Evolutionary conservation across 2,329 filamentous ascomycete species (phyloP), one percentile per base, ranked within the genome.

Genomic region (Alternaria sp.): DNA sequence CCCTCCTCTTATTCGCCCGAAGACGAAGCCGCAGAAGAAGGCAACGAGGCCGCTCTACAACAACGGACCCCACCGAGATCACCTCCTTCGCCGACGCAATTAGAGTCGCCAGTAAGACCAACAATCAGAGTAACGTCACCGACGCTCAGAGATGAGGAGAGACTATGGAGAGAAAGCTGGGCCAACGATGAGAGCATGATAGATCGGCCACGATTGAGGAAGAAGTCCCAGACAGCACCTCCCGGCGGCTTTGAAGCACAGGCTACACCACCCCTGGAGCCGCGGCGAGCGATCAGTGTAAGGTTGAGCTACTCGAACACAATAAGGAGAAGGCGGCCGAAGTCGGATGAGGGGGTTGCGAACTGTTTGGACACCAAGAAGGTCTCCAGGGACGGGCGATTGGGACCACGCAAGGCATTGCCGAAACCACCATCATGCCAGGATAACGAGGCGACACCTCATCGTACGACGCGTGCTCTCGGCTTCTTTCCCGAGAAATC

Each of bases 281-380:
- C 71, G 28, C 69, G 73, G 63, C 67, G 74, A 69, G 75, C 71
- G 18, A 69, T 76, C 51, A 75, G 76, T 59, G 68, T 66, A 44
- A 72, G 69, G 53, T 14, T 66, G 45, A 63, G 62, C 4, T 37
- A 51, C 20, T 59, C 60, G 26, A 59, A 46, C 11, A 59, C 50
- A 15, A 46, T 44, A 6, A 55, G 46, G n/a, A 63, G 46, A 20
- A 66, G 33, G 11, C 44, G 53, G 9, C 41, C 60, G 14, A 54
- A 45, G 30, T 55, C 50, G 33, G 41, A 28, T 28, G 18, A 55
- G 7, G 25, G 46, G 30, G 23, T 44, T 28, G 30, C 45, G 33
- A 49, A 28, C 44, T 33, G 43, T n/a, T 46, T 63, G 49, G 49
- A 50, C 11, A 47, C 33, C 12, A 49, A 15, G 25, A 43, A 68